Conservation (phyloP, 768 basidiomycete species). For the Punctularia strigosozonata region DNA sequence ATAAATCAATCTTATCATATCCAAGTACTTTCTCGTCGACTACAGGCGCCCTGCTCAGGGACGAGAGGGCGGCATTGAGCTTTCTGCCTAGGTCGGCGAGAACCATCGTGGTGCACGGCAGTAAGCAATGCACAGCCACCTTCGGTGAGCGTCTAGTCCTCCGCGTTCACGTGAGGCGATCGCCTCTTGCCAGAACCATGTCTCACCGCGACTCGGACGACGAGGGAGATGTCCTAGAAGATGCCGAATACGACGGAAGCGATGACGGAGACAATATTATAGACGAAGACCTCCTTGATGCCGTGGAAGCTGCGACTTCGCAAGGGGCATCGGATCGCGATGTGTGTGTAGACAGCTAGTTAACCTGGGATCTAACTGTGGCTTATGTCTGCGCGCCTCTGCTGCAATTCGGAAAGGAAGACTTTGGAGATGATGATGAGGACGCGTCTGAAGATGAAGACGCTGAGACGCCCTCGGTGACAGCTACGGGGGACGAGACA, state of each 20-base stretch:
- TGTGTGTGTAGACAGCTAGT: no score
- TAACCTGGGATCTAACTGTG: no score
- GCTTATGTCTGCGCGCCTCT: slow-evolving; percentile 2
- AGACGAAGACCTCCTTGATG: slow-evolving; percentile 52
- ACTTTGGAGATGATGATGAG: slow-evolving; percentile 21
- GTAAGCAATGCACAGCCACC: no score
- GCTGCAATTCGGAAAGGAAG: slow-evolving; percentile 11
- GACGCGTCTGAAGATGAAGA: slow-evolving; percentile 37
- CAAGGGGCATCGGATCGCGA: slow-evolving; percentile 63
- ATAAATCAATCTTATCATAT: neutral
- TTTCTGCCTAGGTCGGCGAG: slow-evolving; percentile 89
- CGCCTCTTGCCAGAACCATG: slow-evolving; percentile 21
- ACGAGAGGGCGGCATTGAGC: slow-evolving; percentile 87
- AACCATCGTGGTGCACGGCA: slow-evolving; percentile 62
- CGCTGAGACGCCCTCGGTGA: no score
- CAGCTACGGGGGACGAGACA: no score
- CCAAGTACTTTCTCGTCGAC: slow-evolving; percentile 80
- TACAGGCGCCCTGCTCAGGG: slow-evolving; percentile 74
- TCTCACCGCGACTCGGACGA: slow-evolving; percentile 52
- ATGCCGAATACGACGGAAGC: slow-evolving; percentile 38
- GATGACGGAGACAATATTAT: slow-evolving; percentile 39
- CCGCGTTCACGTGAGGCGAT: neutral
- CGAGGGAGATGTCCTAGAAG: slow-evolving; percentile 36
- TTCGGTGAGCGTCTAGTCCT: neutral
- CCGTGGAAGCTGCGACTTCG: slow-evolving; percentile 34